Evolutionary conservation across 768 basidiomycete genomes (phyloP).

Genomic region (Ramaria sp.): DNA sequence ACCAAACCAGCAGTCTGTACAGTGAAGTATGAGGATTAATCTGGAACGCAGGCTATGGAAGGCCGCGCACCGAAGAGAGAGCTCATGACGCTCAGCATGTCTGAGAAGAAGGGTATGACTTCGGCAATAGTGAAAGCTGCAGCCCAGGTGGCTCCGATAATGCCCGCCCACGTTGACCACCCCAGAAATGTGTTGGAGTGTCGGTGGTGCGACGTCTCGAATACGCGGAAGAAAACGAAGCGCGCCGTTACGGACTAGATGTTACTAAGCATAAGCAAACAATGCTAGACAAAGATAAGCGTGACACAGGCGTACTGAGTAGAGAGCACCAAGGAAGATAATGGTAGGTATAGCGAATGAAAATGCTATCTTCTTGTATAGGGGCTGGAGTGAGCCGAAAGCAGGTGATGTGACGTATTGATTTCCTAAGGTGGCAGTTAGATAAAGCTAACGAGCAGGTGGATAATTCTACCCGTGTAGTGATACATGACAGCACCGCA

Average conservation of each 20-base stretch:
- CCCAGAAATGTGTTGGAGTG: conserved; percentile 25
- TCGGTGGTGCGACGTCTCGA: conserved; percentile 26
- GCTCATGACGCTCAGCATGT: conserved; percentile 32
- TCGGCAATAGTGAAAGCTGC: conserved; percentile 26
- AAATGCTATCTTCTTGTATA: conserved; percentile 33
- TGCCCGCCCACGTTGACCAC: conserved; percentile 23
- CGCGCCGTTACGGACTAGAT: conserved; percentile 30
- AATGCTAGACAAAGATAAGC: not conserved
- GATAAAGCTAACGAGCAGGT: not conserved
- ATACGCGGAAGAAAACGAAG: conserved; percentile 37
- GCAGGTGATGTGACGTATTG: conserved; percentile 37
- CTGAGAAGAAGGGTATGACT: conserved; percentile 29
- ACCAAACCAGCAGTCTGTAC: conserved; percentile 25
- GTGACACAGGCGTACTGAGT: conserved; percentile 23
- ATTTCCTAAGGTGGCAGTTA: conserved; percentile 17
- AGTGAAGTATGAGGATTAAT: not conserved
- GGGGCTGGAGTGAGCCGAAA: conserved; percentile 27
- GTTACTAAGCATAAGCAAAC: not conserved
- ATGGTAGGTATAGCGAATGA: conserved; percentile 38
- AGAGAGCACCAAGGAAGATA: conserved; percentile 33
- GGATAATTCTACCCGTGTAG: conserved; percentile 18
- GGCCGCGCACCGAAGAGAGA: conserved; percentile 28
- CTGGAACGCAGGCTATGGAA: not conserved
- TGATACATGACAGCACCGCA: conserved; percentile 36
- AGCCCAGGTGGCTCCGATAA: conserved; percentile 24